Evolutionary conservation across 306 rosid species (phyloP).

Genomic region (Begonia fuchsioides): DNA sequence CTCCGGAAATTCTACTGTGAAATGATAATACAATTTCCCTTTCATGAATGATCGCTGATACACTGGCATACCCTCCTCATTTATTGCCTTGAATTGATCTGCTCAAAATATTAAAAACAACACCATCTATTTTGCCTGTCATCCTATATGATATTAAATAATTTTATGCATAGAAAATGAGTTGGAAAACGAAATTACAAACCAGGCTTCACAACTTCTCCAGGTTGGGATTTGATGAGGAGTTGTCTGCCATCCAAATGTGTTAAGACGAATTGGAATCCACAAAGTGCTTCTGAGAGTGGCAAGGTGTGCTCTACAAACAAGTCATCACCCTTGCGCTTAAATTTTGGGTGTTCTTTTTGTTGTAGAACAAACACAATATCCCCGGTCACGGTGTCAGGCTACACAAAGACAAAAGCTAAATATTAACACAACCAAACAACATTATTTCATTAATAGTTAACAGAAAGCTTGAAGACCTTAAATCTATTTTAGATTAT

Average conservation of each 20-base stretch:
- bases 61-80: constrained; percentile 86
- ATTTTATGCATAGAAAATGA: too few relatives aligned
- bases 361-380: constrained; percentile 74
- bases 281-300: constrained; percentile 68
- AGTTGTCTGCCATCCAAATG: constrained; percentile 80
- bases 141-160: too few relatives aligned
- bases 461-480: too few relatives aligned
- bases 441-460: too few relatives aligned
- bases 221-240: constrained; percentile 76
- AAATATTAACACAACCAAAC: too few relatives aligned
- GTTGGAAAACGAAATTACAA: constrained; percentile 7
- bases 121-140: too few relatives aligned
- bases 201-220: constrained; percentile 86
- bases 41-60: constrained; percentile 81
- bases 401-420: constrained; percentile 31
- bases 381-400: constrained; percentile 80
- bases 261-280: constrained; percentile 58
- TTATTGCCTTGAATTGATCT: constrained; percentile 59
- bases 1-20: constrained; percentile 73
- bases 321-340: constrained; percentile 60
- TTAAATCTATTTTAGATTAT: too few relatives aligned
- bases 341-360: constrained; percentile 78
- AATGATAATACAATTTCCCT: constrained; percentile 70
- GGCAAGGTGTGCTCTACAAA: constrained; percentile 59
- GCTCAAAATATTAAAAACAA: not conserved